A percentile compares a stretch with the other conserved stretches of the same genome.
These are phyloP conservation scores for Aureobasidium sp. DNA, from an alignment of 2,329 filamentous ascomycete species.

Conservation along the genomic window DNA sequence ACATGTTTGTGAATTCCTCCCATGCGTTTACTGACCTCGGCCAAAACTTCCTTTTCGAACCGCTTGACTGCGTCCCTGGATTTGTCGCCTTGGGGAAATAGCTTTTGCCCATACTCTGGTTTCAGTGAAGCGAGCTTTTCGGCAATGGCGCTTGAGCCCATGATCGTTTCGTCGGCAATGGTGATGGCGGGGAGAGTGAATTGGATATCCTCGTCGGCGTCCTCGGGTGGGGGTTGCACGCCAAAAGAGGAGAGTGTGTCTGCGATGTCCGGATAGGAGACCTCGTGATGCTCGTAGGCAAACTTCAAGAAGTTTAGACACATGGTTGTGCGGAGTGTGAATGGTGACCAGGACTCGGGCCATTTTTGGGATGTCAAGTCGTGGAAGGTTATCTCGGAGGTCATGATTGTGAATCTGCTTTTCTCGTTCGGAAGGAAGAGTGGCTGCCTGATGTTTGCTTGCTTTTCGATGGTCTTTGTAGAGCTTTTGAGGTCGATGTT, in stretches of 20 bases:
- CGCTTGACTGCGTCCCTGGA: neutral
- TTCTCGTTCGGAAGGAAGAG: neutral
- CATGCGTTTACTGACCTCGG: neutral
- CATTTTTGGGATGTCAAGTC: neutral
- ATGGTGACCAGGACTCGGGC: conserved; percentile 8
- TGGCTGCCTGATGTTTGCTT: neutral
- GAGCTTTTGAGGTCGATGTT: no score
- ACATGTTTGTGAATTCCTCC: neutral
- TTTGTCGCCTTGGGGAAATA: neutral
- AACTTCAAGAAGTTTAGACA: neutral
- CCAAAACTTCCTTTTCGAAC: neutral
- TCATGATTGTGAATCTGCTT: neutral
- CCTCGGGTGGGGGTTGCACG: neutral
- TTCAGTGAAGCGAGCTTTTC: neutral
- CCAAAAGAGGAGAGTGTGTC: neutral
- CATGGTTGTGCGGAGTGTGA: neutral
- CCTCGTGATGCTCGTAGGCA: neutral
- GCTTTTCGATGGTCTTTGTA: no score
- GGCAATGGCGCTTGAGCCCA: neutral
- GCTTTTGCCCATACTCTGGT: neutral
- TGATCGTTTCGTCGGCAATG: neutral
- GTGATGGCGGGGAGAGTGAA: conserved; percentile 2
- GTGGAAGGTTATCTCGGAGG: conserved; percentile 1
- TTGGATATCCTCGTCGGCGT: neutral
- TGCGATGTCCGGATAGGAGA: conserved; percentile 10